Evolutionary conservation across 257 asterid species (phyloP).

Genomic region (Penstemon barbatus): DNA sequence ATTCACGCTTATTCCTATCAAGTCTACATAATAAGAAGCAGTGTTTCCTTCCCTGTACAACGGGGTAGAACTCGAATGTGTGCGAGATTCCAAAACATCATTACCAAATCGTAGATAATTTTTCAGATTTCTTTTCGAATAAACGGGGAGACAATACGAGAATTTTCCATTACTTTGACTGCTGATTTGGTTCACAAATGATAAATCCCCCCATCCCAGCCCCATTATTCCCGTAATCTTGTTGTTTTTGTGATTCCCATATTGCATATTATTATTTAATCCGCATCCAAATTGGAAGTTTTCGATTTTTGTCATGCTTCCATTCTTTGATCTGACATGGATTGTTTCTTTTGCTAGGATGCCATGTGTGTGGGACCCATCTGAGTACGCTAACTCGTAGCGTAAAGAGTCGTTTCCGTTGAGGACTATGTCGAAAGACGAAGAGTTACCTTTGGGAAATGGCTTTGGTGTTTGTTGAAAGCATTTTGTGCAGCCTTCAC

Average conservation of each 20-base stretch:
- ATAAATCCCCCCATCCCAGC: constrained; percentile 21
- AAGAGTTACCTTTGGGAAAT: constrained; percentile 28
- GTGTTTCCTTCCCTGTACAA: not conserved
- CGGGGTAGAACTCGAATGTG: constrained; percentile 6
- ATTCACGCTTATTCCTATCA: constrained; percentile 30
- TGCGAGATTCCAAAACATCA: not conserved
- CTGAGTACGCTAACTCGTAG: not conserved
- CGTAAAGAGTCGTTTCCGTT: not conserved
- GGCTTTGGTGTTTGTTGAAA: constrained; percentile 27
- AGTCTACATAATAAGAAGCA: constrained; percentile 2
- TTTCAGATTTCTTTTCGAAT: constrained; percentile 1
- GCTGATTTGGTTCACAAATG: constrained; percentile 8
- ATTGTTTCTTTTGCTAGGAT: constrained; percentile 26
- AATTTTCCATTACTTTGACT: constrained; percentile 22
- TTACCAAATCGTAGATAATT: constrained; percentile 30
- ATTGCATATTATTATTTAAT: constrained; percentile 16
- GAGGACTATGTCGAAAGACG: constrained; percentile 23
- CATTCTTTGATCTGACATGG: constrained; percentile 10
- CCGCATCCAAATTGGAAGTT: constrained; percentile 29
- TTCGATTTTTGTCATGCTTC: constrained; percentile 21
- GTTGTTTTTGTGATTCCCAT: constrained; percentile 3
- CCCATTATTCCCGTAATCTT: constrained; percentile 30
- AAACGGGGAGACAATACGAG: constrained; percentile 30
- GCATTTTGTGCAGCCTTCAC: constrained; percentile 30
- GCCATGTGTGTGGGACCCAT: constrained; percentile 26